Evolutionary conservation across 2,329 filamentous ascomycete genomes (phyloP), one percentile per base, ranked within the genome.

Genomic region (Xylariomycetidae sp.): DNA sequence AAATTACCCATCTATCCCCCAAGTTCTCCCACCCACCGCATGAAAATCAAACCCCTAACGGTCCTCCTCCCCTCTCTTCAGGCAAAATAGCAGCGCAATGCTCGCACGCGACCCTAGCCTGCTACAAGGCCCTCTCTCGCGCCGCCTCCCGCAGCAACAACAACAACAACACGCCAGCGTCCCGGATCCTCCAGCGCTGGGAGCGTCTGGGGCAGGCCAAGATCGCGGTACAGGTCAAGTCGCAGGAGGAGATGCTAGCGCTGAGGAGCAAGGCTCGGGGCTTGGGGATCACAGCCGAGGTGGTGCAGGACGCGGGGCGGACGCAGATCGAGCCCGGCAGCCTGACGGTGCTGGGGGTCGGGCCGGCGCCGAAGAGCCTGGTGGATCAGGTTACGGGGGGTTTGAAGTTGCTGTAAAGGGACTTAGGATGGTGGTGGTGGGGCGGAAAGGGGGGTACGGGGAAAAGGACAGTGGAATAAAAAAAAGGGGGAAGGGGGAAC

Each of bases 1-100:
- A n/a, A n/a, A n/a, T n/a, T n/a, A n/a, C 16, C 30, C 25, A n/a
- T 27, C 13, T n/a, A 17, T 20, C 29, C 35, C 20, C 17, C 25
- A 16, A 16, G 25, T 34, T 22, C 16, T 20, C 25, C 27, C 14
- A 10, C 11, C n/a, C n/a, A n/a, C n/a, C n/a, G n/a, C n/a, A n/a
- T n/a, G n/a, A n/a, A n/a, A n/a, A n/a, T n/a, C n/a, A 8, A 25
- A 17, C n/a, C 8, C 20, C 23, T 10, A 17, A 25, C 30, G 38
- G 37, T 47, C 27, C 15, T 22, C 12, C 14, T 26, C 9, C n/a
- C 16, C 11, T 29, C 17, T 33, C 17, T 23, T 28, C 44, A 95
- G 90, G 90, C 53, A 98, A 98, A 72, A 96, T 97, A 53, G 92
- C 88, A 37, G 92, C 92, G 6, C 92, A 97, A 64, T 90, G 85